A percentile compares a stretch with the other conserved stretches of the same genome.
These are phyloP conservation scores for Hypoxylon lenormandii DNA, from an alignment of 495 filamentous ascomycete species.

Conservation along the genomic window DNA sequence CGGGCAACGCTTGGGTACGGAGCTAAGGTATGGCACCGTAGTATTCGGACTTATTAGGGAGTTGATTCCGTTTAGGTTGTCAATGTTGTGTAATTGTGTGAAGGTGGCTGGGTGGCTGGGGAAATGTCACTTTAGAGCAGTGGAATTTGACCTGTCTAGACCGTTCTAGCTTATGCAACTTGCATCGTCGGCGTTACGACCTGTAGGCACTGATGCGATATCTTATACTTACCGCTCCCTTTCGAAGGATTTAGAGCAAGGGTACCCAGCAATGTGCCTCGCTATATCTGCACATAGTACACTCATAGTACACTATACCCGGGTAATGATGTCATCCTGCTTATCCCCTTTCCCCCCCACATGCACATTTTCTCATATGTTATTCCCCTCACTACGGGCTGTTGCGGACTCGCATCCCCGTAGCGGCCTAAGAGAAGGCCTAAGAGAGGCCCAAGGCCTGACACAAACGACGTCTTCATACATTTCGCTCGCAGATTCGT, in stretches of 20 bases:
- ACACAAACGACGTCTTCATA: conserved; percentile 31
- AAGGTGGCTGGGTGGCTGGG: no score
- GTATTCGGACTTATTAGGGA: conserved; percentile 14
- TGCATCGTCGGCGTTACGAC: conserved; percentile 10
- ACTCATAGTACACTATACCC: conserved; percentile 14
- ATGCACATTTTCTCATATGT: conserved; percentile 7
- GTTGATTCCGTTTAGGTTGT: neutral
- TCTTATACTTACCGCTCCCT: neutral
- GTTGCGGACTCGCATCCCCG: conserved; percentile 1
- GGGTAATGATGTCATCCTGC: conserved; percentile 37
- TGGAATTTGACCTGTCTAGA: neutral
- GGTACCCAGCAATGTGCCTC: no score
- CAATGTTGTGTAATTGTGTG: no score
- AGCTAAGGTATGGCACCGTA: conserved; percentile 10
- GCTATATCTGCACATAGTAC: no score
- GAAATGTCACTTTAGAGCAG: no score
- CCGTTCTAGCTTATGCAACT: conserved; percentile 10
- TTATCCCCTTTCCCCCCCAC: conserved; percentile 28
- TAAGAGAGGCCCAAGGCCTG: conserved; percentile 16
- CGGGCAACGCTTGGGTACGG: neutral
- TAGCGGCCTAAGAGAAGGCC: conserved; percentile 13
- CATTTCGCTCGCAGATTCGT: neutral
- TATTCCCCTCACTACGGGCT: conserved; percentile 23
- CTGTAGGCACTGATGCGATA: conserved; percentile 13
- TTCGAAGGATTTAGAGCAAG: no score